phyloP scores from a whole-genome alignment of 2,329 filamentous ascomycete genomes.

The Ceratocystis colombiana region DNA sequence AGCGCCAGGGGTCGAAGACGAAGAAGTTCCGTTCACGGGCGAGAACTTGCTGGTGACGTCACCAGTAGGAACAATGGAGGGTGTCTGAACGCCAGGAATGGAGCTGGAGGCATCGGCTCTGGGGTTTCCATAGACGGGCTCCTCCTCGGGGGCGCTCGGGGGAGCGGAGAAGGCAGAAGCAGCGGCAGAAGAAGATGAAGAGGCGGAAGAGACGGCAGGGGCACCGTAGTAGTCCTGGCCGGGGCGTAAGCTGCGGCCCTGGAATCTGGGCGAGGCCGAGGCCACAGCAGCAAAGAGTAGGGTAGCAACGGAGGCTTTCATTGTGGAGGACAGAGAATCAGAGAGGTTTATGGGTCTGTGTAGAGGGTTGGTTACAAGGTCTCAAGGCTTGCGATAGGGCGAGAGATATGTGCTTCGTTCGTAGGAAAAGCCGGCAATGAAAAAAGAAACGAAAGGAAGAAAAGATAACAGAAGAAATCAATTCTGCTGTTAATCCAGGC shows the following conservation, averaged over 20 bases:
- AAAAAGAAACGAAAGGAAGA: slow-evolving; percentile 24
- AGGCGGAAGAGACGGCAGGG: neutral
- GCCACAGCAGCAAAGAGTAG: slow-evolving; percentile 23
- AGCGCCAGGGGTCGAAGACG: neutral
- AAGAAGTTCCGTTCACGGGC: slow-evolving; percentile 11
- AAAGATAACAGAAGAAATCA: slow-evolving; percentile 23
- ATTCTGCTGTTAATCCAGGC: slow-evolving; percentile 12
- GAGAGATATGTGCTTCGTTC: slow-evolving; percentile 19
- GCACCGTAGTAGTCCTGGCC: slow-evolving; percentile 1
- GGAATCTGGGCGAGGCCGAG: slow-evolving; percentile 22
- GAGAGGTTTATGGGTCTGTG: neutral
- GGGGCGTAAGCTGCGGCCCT: slow-evolving; percentile 22
- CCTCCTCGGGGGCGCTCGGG: neutral
- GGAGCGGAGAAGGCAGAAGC: neutral
- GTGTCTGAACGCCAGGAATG: neutral
- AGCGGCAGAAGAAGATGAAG: neutral
- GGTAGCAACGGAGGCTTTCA: slow-evolving; percentile 25
- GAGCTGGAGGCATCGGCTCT: slow-evolving; percentile 7
- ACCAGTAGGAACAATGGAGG: neutral
- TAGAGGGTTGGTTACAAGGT: slow-evolving; percentile 8
- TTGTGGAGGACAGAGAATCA: slow-evolving; percentile 17
- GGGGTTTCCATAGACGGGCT: slow-evolving; percentile 2
- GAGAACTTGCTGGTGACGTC: neutral
- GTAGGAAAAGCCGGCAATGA: neutral
- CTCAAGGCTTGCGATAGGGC: slow-evolving; percentile 20